Base-by-base conservation (phyloP, 768 basidiomycete genomes). In the Tricholoma sp. region DNA sequence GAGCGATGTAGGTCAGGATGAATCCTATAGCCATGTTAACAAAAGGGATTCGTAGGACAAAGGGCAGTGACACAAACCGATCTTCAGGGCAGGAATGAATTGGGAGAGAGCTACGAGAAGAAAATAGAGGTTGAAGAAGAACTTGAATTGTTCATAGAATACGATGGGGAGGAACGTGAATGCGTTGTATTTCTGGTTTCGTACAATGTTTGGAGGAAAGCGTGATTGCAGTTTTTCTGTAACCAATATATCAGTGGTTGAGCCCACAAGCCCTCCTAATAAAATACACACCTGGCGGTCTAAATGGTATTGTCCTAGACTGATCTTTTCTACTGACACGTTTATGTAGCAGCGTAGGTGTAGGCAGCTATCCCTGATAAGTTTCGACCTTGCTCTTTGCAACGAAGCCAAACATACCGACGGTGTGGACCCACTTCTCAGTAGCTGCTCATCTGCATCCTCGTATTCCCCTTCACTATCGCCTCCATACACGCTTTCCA, bases 61-160 rank as follows among this genome's bases (percentile, higher is more conserved):
- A 44, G 18, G 17, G 24, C 11, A 49, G 17, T 47, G 12, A 24
- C 32, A 75, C 83, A 47, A 52, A 93, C 94, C 95, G 57, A 97
- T 99, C 75, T 94, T 94, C 57, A 99, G 82, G 0, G 94, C 90
- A 12, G 97, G 97, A 15, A 99, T 76, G 67, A 99, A 97, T 71
- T 98, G 97, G 8, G 91, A 94, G 7, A 98, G 78, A 0, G 97
- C 97, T 36, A 99, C 97, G 20, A 98, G 86, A 10, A 98, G 83
- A 68, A 99, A 99, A 72, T 98, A 99, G 6, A 98, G 80, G 68
- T 98, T 99, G 84, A 97, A 98, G 77, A 99, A 99, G 79, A 96
- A 98, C 72, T 98, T 98, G 87, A 98, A 99, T 70, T 98, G 96
- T 70, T 98, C 95, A 71, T 98, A 98, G 69, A 98, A 84, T 45